These are phyloP conservation scores for Nyssa sinensis DNA, from an alignment of 148 eudicot species.

Conservation along the genomic window DNA sequence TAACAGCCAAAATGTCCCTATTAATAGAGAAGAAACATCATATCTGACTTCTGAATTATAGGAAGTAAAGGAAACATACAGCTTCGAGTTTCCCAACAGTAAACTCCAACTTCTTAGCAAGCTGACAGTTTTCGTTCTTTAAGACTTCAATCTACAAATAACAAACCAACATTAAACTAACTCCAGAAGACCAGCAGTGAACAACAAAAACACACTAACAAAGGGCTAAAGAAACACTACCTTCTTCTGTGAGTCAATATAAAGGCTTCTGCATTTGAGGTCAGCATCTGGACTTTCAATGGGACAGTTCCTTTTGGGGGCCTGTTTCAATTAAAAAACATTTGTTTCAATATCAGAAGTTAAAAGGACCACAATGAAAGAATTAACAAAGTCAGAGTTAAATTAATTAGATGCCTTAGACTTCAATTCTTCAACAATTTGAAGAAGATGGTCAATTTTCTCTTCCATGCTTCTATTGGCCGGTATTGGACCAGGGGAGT, in stretches of 20 bases:
- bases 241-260: conserved; percentile 35
- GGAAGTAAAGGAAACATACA: conserved; percentile 11
- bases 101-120: conserved; percentile 11
- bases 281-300: conserved; percentile 7
- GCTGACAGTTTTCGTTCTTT: conserved; percentile 12
- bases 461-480: conserved; percentile 29
- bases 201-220: background rate
- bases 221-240: conserved; percentile 15
- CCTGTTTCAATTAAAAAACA: conserved; percentile 19
- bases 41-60: background rate
- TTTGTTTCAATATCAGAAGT: background rate
- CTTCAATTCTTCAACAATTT: conserved; percentile 23
- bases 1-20: background rate
- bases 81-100: conserved; percentile 16
- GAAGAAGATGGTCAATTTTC: conserved; percentile 18
- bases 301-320: background rate
- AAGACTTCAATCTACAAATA: conserved; percentile 15
- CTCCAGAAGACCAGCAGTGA: background rate
- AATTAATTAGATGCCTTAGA: conserved; percentile 16
- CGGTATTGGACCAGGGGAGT: conserved; percentile 14
- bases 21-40: background rate
- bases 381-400: background rate
- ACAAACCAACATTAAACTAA: background rate
- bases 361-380: background rate
- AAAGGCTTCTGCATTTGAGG: conserved; percentile 32